Base-by-base conservation (phyloP, 2,329 filamentous ascomycete species). In the Scedosporium minutisporum region DNA sequence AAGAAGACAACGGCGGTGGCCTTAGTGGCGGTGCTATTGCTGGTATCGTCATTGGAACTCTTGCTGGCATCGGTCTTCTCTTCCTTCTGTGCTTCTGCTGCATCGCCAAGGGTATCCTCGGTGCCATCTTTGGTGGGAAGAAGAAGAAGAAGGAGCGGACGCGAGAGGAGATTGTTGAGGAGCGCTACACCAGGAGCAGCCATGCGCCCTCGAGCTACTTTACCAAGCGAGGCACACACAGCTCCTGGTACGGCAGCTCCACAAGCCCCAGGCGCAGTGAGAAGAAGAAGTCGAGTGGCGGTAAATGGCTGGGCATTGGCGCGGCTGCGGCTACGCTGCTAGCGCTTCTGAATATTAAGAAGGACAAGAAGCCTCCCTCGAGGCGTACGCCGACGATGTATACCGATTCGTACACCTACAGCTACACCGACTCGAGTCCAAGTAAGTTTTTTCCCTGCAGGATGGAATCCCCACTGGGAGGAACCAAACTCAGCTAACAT, bases 1-100 rank as follows among this genome's bases (percentile, higher is more conserved):
- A 68, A 38, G 78, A 77, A 10, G 60, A 38, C 48, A 69, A 66
- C 44, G 74, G 75, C 29, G 75, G 75, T 63, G 73, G 75, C 53
- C 80, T 93, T 62, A 89, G 86, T 68, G 82, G 80, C 53, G 89
- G 89, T 61, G 89, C 88, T 64, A 93, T 93, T 68, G 89, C 90
- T 16, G 89, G 89, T 64, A 93, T 93, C 69, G 89, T 93, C 66
- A 87, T 93, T 63, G 89, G 89, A 65, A 82, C 85, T 10, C 79
- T 93, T 58, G 81, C 82, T 14, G 89, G 87, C 65, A 78, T 91
- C 42, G 74, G 81, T 48, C 77, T 93, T 2, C 82, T 93, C 23
- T 76, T 87, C 4, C 80, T 90, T 6, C 75, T 92, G 69, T 91
- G 88, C 78, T 86, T 90, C 76, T 92, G 86, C 80, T 90, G 88